These are phyloP conservation scores for Chaetomidium leptoderma DNA, from an alignment of 495 filamentous ascomycete genomes.

Conservation along the genomic window DNA sequence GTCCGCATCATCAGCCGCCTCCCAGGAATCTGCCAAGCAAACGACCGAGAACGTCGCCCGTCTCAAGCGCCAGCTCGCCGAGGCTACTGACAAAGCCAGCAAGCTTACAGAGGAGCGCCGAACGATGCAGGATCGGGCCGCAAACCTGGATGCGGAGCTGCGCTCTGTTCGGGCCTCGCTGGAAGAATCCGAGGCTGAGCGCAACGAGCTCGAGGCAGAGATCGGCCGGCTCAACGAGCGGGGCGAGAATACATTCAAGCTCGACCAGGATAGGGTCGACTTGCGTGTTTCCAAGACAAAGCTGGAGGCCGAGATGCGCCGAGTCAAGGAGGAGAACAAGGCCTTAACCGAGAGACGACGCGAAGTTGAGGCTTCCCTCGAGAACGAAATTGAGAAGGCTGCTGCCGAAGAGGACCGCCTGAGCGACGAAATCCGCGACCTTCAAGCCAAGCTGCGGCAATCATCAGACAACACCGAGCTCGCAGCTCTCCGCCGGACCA, in stretches of 20 bases:
- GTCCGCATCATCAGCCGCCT: conserved; percentile 17
- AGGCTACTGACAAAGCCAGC: conserved; percentile 32
- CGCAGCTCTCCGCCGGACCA: conserved; percentile 43
- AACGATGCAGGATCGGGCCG: conserved; percentile 58
- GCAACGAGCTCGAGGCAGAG: conserved; percentile 59
- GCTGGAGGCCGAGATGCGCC: conserved; percentile 55
- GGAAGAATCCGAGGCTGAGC: conserved; percentile 56
- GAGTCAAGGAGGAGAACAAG: conserved; percentile 55
- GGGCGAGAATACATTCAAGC: conserved; percentile 50
- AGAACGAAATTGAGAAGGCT: conserved; percentile 53
- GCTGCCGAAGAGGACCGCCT: conserved; percentile 54
- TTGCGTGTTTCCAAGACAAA: conserved; percentile 56
- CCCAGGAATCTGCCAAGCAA: conserved; percentile 28
- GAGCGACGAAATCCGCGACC: conserved; percentile 53
- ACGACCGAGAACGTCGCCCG: conserved; percentile 28
- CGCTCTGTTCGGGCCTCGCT: conserved; percentile 51
- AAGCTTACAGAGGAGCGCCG: conserved; percentile 55
- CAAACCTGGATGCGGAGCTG: conserved; percentile 57
- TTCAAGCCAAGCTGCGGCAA: conserved; percentile 48
- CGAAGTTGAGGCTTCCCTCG: conserved; percentile 53
- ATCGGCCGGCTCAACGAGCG: conserved; percentile 48
- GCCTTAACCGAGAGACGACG: conserved; percentile 47
- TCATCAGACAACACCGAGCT: conserved; percentile 48
- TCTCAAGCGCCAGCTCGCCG: conserved; percentile 33
- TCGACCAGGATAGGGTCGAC: conserved; percentile 60